Base-by-base conservation (phyloP, 2,329 filamentous ascomycete species). In the Colletotrichum destructivum region DNA sequence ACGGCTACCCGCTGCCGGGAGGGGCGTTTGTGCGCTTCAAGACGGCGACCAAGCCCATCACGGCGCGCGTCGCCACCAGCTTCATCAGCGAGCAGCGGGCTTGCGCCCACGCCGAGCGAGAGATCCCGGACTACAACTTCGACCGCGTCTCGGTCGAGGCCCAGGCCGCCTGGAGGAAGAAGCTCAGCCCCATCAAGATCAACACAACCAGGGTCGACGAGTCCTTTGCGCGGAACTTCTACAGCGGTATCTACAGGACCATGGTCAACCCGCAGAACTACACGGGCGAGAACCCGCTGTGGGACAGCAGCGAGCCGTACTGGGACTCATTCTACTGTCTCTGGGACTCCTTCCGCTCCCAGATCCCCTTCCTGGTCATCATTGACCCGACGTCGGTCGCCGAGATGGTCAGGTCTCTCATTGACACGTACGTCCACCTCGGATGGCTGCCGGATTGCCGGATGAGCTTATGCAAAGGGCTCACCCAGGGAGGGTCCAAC, bases 321-420 rank as follows among this genome's bases (percentile, higher is more conserved):
- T 94, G 91, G 76, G 92, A 94, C 78, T 93, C 90, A 0, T 93
- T 92, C 75, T 95, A 94, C 79, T 94, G 91, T 75, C 90, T 94
- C 5, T 94, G 92, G 92, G 92, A 94, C 75, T 89, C 88, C 0
- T 94, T 92, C 74, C 85, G 92, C 26, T 91, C 88, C 46, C 91
- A 92, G 69, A 88, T 94, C 59, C 91, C 92, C 0, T 87, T 94
- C 23, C 82, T 95, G 40, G 93, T 91, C 0, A 83, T 95, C 26
- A 72, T 92, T 1, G 92, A 94, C 75, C 92, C 93, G 0, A 73
- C 81, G 0, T 87, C 89, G 1, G 88, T 93, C 63, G 87, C 90
- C 0, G 82, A 88, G 66, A 93, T 94, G 88, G 85, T 94, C 13
- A 86, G 91, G 26, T 93, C 90, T 66, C 82, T 95, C 42, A 88